Evolutionary conservation across 2,329 filamentous ascomycete species (phyloP).

Genomic region (Geoglossum cookeanum): DNA sequence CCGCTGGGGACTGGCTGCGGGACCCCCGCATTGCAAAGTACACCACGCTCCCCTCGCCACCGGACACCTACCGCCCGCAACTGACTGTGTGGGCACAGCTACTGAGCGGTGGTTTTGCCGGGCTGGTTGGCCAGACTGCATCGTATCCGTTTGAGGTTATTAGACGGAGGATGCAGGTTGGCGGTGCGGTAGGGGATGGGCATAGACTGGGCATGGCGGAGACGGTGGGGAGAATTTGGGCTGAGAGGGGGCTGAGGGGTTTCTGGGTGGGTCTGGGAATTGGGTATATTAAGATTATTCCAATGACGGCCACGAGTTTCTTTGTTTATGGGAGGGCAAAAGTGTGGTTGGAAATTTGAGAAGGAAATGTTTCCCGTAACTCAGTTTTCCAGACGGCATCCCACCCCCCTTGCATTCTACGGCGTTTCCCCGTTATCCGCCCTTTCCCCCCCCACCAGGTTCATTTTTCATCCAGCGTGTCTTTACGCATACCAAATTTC

Average conservation of each 20-base stretch:
- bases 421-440: too few species aligned
- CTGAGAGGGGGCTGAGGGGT: constrained; percentile 56
- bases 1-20: constrained; percentile 66
- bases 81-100: constrained; percentile 78
- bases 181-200: constrained; percentile 82
- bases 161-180: constrained; percentile 84
- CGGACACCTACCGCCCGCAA: constrained; percentile 33
- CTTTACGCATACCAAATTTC: too few species aligned
- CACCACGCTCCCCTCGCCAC: constrained; percentile 47
- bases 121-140: constrained; percentile 73
- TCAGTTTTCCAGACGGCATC: too few species aligned
- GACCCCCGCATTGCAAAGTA: constrained; percentile 45
- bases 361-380: too few species aligned
- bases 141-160: constrained; percentile 93
- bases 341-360: constrained; percentile 29
- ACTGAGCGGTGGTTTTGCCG: constrained; percentile 64
- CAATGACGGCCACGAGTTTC: constrained; percentile 61
- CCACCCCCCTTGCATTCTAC: too few species aligned
- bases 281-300: constrained; percentile 85
- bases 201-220: constrained; percentile 59
- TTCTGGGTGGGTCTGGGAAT: constrained; percentile 91
- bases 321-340: constrained; percentile 49
- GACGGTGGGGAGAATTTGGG: constrained; percentile 54
- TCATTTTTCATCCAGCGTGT: too few species aligned
- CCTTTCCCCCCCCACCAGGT: too few species aligned